Conservation (phyloP, 208 protist genomes). For the Wallacemonas sp. region DNA sequence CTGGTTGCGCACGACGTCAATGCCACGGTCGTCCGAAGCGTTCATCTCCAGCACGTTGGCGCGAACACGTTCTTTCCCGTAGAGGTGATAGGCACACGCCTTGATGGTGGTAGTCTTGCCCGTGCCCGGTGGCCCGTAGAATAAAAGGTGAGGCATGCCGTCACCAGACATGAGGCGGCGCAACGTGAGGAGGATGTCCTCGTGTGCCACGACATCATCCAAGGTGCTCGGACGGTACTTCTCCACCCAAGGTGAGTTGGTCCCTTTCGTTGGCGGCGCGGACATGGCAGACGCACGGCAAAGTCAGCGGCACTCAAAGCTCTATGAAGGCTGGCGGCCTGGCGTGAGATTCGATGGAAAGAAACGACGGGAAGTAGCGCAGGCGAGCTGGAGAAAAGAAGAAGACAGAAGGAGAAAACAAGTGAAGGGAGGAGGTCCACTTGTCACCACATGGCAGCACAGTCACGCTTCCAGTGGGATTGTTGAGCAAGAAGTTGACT, state of each 20-base stretch:
- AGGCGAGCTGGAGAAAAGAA: too few species aligned
- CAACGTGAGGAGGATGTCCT: slow-evolving; percentile 91
- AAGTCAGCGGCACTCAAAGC: too few species aligned
- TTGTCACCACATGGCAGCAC: too few species aligned
- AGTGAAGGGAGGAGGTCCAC: too few species aligned
- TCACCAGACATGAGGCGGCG: slow-evolving; percentile 90
- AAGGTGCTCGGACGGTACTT: slow-evolving; percentile 94
- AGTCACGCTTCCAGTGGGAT: too few species aligned
- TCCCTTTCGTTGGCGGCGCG: not conserved
- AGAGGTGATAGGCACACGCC: slow-evolving; percentile 91
- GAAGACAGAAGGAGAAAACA: too few species aligned
- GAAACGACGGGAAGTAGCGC: too few species aligned
- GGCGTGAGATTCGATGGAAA: too few species aligned
- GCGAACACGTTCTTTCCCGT: slow-evolving; percentile 89
- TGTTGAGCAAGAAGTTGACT: too few species aligned
- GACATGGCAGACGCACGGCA: not conserved
- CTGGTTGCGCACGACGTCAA: slow-evolving; percentile 97
- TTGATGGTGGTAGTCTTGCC: slow-evolving; percentile 91
- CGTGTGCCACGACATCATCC: slow-evolving; percentile 91
- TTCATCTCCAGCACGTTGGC: slow-evolving; percentile 96
- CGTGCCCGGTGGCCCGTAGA: slow-evolving; percentile 97
- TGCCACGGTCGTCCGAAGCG: slow-evolving; percentile 99
- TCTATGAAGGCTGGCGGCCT: too few species aligned
- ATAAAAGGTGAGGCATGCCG: slow-evolving; percentile 97
- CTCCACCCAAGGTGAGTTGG: slow-evolving; percentile 89